These are phyloP conservation scores for Geotrichum europaeum DNA, from an alignment of 1,139 yeast genomes.

Conservation along the genomic window DNA sequence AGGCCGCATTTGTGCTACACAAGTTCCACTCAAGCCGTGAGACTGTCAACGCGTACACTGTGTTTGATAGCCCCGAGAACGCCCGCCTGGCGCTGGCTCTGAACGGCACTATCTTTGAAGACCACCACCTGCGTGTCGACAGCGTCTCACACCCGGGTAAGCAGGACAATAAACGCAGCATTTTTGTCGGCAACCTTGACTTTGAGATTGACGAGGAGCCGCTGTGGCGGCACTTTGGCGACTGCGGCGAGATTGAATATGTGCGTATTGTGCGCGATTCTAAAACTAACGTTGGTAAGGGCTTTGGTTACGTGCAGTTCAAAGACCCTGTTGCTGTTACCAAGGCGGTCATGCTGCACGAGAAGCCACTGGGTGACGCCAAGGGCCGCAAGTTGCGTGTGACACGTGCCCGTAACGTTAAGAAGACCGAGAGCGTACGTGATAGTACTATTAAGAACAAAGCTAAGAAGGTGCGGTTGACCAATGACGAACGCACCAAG, in stretches of 20 bases:
- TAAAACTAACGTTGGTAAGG: constrained; percentile 92
- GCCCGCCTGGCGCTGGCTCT: constrained; percentile 48
- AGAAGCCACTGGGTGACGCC: constrained; percentile 50
- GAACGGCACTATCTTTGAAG: constrained; percentile 64
- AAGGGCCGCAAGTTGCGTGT: constrained; percentile 67
- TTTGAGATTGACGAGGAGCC: constrained; percentile 89
- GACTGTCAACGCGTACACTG: constrained; percentile 83
- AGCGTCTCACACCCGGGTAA: constrained; percentile 85
- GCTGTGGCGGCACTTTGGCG: constrained; percentile 74
- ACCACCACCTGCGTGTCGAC: constrained; percentile 82
- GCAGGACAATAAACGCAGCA: constrained; percentile 75
- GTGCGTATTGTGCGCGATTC: constrained; percentile 89
- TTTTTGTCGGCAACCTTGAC: constrained; percentile 91
- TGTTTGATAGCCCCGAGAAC: constrained; percentile 52
- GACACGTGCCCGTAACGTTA: constrained; percentile 63
- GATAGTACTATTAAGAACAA: constrained; percentile 18
- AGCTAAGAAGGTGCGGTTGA: constrained; percentile 16
- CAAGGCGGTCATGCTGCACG: constrained; percentile 74
- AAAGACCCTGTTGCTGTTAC: constrained; percentile 73
- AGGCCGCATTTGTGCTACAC: constrained; percentile 82
- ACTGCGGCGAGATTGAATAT: constrained; percentile 69
- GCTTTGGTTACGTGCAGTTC: constrained; percentile 94
- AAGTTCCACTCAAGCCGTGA: constrained; percentile 72
- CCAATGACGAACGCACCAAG: constrained; percentile 56
- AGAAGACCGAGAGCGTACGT: constrained; percentile 33